These are phyloP conservation scores for Decorospora gaudefroyi DNA, from an alignment of 2,329 filamentous ascomycete species.

Conservation along the genomic window DNA sequence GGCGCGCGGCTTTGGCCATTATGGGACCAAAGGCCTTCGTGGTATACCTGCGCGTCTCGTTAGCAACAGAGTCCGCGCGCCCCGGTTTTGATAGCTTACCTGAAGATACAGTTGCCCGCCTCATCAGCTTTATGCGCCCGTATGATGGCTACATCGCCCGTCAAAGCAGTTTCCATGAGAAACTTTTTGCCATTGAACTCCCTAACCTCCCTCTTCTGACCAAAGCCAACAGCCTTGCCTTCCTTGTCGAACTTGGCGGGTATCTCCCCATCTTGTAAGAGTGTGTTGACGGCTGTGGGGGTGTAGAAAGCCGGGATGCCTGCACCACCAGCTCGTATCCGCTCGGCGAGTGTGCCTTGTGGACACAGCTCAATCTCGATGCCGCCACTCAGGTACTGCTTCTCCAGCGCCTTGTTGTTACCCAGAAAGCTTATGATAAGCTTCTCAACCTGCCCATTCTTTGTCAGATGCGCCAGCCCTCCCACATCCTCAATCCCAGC, in stretches of 20 bases:
- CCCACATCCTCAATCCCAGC: conserved; percentile 68
- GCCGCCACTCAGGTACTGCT: conserved; percentile 71
- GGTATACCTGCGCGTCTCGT: conserved; percentile 34
- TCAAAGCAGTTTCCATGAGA: conserved; percentile 76
- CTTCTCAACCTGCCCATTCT: conserved; percentile 70
- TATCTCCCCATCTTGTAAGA: conserved; percentile 69
- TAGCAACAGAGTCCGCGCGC: not conserved
- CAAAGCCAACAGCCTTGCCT: conserved; percentile 65
- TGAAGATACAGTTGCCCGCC: conserved; percentile 76
- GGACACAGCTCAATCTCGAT: conserved; percentile 77
- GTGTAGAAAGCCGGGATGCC: conserved; percentile 84
- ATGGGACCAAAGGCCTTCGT: conserved; percentile 47
- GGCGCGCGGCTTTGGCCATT: conserved; percentile 88
- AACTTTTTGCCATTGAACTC: conserved; percentile 74
- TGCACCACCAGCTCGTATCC: conserved; percentile 71
- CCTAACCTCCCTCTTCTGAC: conserved; percentile 68
- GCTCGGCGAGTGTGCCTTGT: conserved; percentile 74
- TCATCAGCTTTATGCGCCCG: conserved; percentile 77
- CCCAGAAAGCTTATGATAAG: conserved; percentile 79
- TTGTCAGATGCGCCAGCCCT: conserved; percentile 70
- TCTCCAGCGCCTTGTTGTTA: conserved; percentile 75
- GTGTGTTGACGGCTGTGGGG: conserved; percentile 68
- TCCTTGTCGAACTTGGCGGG: conserved; percentile 64
- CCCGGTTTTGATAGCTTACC: conserved; percentile 19
- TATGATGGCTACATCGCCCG: conserved; percentile 76